These are phyloP conservation scores for Sclerotinia sclerotiorum DNA, from an alignment of 2,329 filamentous ascomycete genomes.

Conservation along the genomic window DNA sequence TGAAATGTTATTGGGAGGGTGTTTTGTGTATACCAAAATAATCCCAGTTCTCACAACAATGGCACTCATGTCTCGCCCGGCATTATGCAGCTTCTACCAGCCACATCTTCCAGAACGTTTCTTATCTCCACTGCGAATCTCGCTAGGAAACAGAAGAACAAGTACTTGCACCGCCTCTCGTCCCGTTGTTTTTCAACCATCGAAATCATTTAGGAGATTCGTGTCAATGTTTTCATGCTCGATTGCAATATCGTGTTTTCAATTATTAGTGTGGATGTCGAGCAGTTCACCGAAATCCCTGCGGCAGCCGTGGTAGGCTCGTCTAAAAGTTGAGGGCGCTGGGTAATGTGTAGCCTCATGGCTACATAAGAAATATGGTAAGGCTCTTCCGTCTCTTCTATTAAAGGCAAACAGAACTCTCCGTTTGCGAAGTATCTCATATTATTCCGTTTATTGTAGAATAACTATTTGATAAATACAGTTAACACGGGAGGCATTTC, in stretches of 20 bases:
- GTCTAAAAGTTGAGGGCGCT: neutral
- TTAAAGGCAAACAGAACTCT: too few relatives aligned
- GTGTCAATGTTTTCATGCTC: neutral
- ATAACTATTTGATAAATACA: neutral
- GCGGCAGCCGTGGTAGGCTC: neutral
- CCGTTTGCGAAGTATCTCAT: neutral
- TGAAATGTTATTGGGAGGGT: neutral
- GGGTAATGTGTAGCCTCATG: neutral
- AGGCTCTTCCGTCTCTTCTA: neutral
- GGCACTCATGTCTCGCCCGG: neutral
- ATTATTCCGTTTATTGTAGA: neutral
- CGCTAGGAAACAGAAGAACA: slow-evolving; percentile 4
- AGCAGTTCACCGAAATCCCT: slow-evolving; percentile 17
- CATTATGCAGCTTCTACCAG: neutral
- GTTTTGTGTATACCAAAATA: neutral
- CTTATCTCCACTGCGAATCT: slow-evolving; percentile 12
- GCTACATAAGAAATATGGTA: neutral
- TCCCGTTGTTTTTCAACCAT: neutral
- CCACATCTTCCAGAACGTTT: slow-evolving; percentile 14
- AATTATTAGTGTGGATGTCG: neutral
- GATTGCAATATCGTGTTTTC: neutral
- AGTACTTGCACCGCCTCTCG: slow-evolving; percentile 3
- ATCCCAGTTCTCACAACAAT: neutral
- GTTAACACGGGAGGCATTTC: neutral
- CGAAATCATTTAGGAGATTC: slow-evolving; percentile 2